phyloP scores from a whole-genome alignment of 495 filamentous ascomycete genomes.

The Echria macrotheca region DNA sequence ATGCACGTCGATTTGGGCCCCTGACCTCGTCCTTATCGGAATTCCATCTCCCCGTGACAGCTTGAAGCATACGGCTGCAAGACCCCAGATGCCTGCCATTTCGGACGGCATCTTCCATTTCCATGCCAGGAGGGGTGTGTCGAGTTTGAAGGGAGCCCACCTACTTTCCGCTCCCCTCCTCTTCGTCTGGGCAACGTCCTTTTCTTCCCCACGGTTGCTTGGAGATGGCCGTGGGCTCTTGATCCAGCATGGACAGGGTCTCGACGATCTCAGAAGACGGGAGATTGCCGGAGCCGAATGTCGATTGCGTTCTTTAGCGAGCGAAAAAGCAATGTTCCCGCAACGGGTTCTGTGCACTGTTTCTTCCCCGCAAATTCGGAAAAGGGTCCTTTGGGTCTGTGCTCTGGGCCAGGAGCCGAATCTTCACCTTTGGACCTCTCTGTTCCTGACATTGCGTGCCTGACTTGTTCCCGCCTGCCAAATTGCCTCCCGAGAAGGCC shows the following conservation, averaged over 20 bases:
- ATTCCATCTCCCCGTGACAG: conserved; percentile 7
- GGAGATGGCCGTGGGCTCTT: no score
- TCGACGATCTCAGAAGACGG: conserved; percentile 1
- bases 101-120: neutral
- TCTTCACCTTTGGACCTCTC: no score
- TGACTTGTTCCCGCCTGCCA: no score
- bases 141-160: no score
- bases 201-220: no score
- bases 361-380: conserved; percentile 9
- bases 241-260: no score
- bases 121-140: neutral
- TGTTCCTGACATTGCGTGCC: no score
- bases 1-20: conserved; percentile 7
- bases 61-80: no score
- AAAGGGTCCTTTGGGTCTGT: conserved; percentile 11
- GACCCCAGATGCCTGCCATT: neutral
- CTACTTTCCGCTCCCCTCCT: no score
- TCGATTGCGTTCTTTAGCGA: conserved; percentile 11
- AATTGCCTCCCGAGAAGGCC: neutral
- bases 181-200: no score
- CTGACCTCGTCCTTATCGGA: conserved; percentile 1
- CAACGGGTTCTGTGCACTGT: conserved; percentile 5
- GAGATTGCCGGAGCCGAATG: conserved; percentile 13
- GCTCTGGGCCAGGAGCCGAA: conserved; percentile 1
- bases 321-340: conserved; percentile 12